These are phyloP conservation scores for Globisporangium splendens DNA, from an alignment of 352 stramenopile species.

Conservation along the genomic window DNA sequence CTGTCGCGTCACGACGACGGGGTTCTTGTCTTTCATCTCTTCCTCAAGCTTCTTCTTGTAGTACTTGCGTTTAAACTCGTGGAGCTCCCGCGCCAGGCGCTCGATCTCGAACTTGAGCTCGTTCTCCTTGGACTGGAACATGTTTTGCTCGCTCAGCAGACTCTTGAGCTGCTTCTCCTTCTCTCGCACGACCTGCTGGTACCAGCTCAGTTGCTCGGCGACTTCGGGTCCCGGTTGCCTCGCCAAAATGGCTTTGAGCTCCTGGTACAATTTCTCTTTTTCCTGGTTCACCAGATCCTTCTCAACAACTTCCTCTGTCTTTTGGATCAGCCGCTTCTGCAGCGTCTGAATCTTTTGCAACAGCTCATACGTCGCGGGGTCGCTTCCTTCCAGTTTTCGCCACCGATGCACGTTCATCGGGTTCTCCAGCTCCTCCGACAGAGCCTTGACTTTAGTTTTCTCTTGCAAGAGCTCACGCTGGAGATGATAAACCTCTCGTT, in stretches of 20 bases:
- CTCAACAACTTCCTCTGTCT: conserved; percentile 94
- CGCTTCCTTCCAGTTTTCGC: conserved; percentile 95
- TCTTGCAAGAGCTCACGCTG: conserved; percentile 92
- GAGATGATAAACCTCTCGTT: conserved; percentile 86
- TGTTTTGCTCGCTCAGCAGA: conserved; percentile 96
- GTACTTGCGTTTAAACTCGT: conserved; percentile 95
- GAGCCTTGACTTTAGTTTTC: conserved; percentile 95
- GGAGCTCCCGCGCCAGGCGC: conserved; percentile 86
- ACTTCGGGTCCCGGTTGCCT: conserved; percentile 93
- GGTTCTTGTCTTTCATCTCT: conserved; percentile 71
- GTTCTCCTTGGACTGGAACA: conserved; percentile 93
- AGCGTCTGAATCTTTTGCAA: conserved; percentile 96
- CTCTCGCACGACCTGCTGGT: conserved; percentile 94
- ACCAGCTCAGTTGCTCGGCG: conserved; percentile 93
- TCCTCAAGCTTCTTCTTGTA: conserved; percentile 92
- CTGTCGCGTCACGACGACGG: conserved; percentile 26
- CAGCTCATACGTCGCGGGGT: conserved; percentile 94
- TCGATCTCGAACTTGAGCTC: conserved; percentile 96
- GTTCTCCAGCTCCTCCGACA: conserved; percentile 96
- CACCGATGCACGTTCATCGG: conserved; percentile 97
- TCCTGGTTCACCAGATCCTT: conserved; percentile 94
- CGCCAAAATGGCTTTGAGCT: conserved; percentile 93
- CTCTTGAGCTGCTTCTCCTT: conserved; percentile 97
- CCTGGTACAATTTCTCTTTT: conserved; percentile 94
- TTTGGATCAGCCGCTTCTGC: conserved; percentile 93